Evolutionary conservation across 192 early-diverging fungal species (phyloP), one percentile per base, ranked within the genome.

Genomic region (Backusella morwellensis): DNA sequence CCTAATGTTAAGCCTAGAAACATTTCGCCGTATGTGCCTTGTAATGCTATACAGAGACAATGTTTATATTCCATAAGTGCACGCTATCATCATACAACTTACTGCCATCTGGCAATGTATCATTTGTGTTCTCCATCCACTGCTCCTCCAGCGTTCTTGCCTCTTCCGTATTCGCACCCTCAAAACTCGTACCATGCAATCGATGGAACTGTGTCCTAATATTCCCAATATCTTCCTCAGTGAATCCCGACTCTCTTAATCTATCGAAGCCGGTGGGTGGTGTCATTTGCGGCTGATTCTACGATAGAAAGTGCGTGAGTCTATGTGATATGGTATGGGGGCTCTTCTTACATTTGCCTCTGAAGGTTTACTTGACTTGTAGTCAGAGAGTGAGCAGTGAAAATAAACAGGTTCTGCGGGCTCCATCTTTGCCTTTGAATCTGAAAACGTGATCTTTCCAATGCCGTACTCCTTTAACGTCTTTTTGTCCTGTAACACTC

Each of bases 121-220:
- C 85, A 17, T 79, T 78, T 4, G 85, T 83, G 76, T 88, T 84
- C 4, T 89, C 88, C 75, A 89, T 89, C 88, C 88, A 89, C 29
- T 87, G 84, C 41, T 89, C 88, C 50, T 89, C 88, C 12, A 89
- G 36, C 35, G 79, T 71, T 34, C 82, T 63, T 41, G 83, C 80
- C 56, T 85, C 76, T n/a, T 85, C 82, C 17, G 66, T 19, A n/a
- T 73, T 66, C 40, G 66, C 74, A 63, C 42, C 70, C 35, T 77
- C 56, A 54, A 72, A 68, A 6, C 32, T 67, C 19, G 83, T 87
- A 15, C 87, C 88, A 34, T 83, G 84, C 32, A 85, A 78, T 19
- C 81, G 81, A 81, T 90, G 88, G 38, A 90, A 90, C 54, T 90
- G 87, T 32, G 80, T 70, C 4, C 88, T 83, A 26, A 90, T 84